Percentiles rank a stretch among this genome's conserved stretches.
These are phyloP conservation scores for Pseudonectria foliicola DNA, from an alignment of 2,329 filamentous ascomycete species.

Conservation along the genomic window DNA sequence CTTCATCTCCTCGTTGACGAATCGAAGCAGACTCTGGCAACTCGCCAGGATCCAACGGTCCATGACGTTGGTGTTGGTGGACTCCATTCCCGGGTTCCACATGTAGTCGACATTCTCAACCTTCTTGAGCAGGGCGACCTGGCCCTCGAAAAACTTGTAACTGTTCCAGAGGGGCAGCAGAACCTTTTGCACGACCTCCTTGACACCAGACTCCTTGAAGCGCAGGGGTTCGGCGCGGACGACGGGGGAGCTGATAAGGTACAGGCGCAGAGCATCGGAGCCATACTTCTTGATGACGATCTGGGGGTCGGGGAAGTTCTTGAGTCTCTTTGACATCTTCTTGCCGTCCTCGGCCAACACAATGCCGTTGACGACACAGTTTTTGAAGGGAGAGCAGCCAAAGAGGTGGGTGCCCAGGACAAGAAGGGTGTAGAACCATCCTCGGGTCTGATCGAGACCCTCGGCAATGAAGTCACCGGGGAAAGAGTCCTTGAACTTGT, in stretches of 20 bases:
- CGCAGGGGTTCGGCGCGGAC: conserved; percentile 84
- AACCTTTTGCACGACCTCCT: conserved; percentile 90
- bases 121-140: conserved; percentile 82
- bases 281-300: conserved; percentile 83
- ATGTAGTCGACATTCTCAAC: conserved; percentile 67
- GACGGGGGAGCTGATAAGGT: conserved; percentile 93
- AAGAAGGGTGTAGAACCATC: conserved; percentile 93
- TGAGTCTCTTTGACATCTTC: conserved; percentile 96
- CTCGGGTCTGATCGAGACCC: conserved; percentile 85
- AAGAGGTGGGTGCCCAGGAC: conserved; percentile 87
- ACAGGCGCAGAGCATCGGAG: conserved; percentile 86
- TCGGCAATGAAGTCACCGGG: conserved; percentile 94
- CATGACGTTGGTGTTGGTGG: conserved; percentile 83
- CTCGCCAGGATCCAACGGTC: conserved; percentile 92
- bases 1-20: conserved; percentile 88
- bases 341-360: conserved; percentile 92
- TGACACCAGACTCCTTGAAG: conserved; percentile 88
- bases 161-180: conserved; percentile 91
- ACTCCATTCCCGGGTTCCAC: conserved; percentile 70
- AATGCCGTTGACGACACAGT: conserved; percentile 94
- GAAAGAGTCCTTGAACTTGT: conserved; percentile 72
- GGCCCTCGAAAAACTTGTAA: conserved; percentile 92
- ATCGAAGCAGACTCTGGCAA: conserved; percentile 83
- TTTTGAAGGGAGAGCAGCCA: conserved; percentile 79
- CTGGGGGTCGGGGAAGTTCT: conserved; percentile 88